These are phyloP conservation scores for Amanita pallidorosea DNA, from an alignment of 768 basidiomycete species.

Conservation along the genomic window DNA sequence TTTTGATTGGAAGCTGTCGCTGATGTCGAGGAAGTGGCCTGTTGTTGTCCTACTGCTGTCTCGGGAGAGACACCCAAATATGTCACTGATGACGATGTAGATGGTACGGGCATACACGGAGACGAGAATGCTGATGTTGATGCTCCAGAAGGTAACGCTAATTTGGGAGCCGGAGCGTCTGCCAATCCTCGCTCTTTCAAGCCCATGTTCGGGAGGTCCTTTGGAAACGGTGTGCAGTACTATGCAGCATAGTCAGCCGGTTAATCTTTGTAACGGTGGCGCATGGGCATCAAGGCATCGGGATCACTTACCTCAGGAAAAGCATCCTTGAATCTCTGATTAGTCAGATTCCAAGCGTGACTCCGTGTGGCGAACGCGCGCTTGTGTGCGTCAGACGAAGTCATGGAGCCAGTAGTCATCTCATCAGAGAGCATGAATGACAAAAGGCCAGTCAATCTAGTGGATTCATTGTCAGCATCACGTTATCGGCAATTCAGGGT, in stretches of 20 bases:
- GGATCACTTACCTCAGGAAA: conserved; percentile 69
- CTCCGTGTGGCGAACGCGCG: conserved; percentile 63
- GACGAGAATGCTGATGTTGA: conserved; percentile 3
- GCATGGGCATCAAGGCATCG: conserved; percentile 1
- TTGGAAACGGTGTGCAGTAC: conserved; percentile 58
- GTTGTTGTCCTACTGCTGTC: not conserved
- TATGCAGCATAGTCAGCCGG: conserved; percentile 18
- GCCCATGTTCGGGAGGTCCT: conserved; percentile 90
- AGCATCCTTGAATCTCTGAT: conserved; percentile 74
- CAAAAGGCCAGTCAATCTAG: conserved; percentile 84
- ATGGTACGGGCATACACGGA: not conserved
- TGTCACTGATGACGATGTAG: not conserved
- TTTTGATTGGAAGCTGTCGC: not conserved
- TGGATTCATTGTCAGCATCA: conserved; percentile 7
- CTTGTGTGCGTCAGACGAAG: conserved; percentile 71
- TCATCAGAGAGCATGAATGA: conserved; percentile 95
- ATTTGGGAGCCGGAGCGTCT: conserved; percentile 16
- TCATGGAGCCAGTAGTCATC: conserved; percentile 92
- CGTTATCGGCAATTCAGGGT: conserved; percentile 5
- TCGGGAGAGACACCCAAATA: not conserved
- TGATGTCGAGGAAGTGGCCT: conserved; percentile 2
- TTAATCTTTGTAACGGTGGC: not conserved
- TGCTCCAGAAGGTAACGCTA: conserved; percentile 8
- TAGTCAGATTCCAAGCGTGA: conserved; percentile 77
- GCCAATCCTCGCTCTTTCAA: conserved; percentile 57